These are phyloP conservation scores for Sanghuangporus weigelae DNA, from an alignment of 1,284 basidiomycete genomes.

Conservation along the genomic window DNA sequence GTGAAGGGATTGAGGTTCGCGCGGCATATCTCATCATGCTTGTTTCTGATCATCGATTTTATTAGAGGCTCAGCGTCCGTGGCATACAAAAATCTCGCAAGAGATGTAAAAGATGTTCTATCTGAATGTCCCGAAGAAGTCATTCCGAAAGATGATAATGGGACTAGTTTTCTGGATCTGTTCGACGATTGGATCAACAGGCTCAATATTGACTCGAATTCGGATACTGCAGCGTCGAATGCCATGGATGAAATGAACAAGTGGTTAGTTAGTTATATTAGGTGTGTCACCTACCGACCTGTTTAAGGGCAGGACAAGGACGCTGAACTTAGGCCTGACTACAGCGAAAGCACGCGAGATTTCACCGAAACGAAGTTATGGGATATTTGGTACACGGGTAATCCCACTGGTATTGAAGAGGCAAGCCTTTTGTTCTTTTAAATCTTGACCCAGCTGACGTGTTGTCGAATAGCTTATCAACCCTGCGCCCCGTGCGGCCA, in stretches of 20 bases:
- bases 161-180: conserved; percentile 12
- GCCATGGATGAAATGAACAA: conserved; percentile 28
- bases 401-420: conserved; percentile 57
- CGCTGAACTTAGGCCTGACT: not conserved
- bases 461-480: conserved; percentile 49
- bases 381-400: conserved; percentile 69
- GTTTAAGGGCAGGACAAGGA: not conserved
- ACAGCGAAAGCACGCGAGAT: conserved; percentile 37
- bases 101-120: too few species aligned
- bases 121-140: too few species aligned
- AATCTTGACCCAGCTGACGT: conserved; percentile 1
- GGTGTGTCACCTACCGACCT: conserved; percentile 32
- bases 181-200: conserved; percentile 27
- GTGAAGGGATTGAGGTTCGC: conserved; percentile 44
- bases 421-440: conserved; percentile 32
- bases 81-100: too few species aligned
- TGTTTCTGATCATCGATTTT: too few species aligned
- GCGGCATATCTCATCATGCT: too few species aligned
- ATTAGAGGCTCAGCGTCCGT: too few species aligned
- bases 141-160: too few species aligned
- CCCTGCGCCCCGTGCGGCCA: conserved; percentile 54
- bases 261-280: conserved; percentile 47
- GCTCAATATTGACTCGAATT: conserved; percentile 21
- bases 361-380: conserved; percentile 51
- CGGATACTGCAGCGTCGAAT: conserved; percentile 1